Percentiles rank a stretch among this genome's conserved stretches.
These are phyloP conservation scores for Aegilops umbellulata DNA, from an alignment of 176 grass and related monocot species.

Conservation along the genomic window DNA sequence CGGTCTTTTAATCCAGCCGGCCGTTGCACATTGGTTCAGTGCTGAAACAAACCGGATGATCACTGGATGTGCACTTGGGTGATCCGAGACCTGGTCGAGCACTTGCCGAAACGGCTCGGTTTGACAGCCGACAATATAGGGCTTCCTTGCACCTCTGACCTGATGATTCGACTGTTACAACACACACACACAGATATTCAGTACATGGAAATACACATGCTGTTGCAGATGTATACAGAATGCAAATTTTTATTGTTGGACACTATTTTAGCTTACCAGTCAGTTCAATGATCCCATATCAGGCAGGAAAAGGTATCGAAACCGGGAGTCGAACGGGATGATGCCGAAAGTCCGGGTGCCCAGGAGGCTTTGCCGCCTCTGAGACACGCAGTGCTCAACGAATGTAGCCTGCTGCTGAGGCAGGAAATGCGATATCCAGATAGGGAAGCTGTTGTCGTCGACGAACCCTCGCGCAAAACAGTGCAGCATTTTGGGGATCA, in stretches of 20 bases:
- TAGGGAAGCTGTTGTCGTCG: conserved; percentile 70
- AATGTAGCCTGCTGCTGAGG: conserved; percentile 80
- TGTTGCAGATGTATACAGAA: background rate
- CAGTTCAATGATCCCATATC: conserved; percentile 38
- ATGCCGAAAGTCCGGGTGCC: conserved; percentile 65
- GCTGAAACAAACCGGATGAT: background rate
- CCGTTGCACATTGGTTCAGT: background rate
- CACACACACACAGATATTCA: no score
- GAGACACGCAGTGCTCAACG: conserved; percentile 79
- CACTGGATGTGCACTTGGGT: background rate
- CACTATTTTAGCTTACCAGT: conserved; percentile 4
- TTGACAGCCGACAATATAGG: background rate
- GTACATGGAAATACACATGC: background rate
- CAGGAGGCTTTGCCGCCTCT: conserved; percentile 76
- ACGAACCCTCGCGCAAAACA: conserved; percentile 80
- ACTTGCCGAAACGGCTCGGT: background rate
- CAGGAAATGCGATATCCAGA: conserved; percentile 85
- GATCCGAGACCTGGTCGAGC: background rate
- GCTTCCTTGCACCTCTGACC: background rate
- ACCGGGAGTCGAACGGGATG: conserved; percentile 82
- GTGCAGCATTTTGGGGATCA: conserved; percentile 83
- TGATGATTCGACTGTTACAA: no score
- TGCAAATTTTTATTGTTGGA: background rate
- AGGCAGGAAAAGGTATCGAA: conserved; percentile 88
- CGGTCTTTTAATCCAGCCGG: background rate